Percentiles rank a stretch among this genome's conserved stretches.
Conservation (phyloP, 345 rosid genomes). For the Schrenkiella parvula region DNA sequence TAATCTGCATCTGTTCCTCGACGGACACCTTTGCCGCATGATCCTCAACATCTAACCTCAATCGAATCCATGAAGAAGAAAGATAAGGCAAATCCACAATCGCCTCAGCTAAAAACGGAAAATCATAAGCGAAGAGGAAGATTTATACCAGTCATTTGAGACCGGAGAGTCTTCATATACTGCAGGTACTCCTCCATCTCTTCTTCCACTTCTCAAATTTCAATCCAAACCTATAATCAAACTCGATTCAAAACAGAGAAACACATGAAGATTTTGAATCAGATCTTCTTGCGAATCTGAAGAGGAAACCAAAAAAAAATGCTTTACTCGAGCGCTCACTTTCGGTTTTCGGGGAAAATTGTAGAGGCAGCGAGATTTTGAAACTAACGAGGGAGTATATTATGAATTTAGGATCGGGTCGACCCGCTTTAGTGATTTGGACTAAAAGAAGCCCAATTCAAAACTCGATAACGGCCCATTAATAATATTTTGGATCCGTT, state of each 20-base stretch:
- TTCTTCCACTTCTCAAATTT: constrained; percentile 13
- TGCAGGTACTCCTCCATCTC: constrained; percentile 85
- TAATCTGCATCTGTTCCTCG: constrained; percentile 60
- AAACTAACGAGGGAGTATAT: neutral
- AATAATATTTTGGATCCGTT: neutral
- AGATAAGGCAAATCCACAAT: neutral
- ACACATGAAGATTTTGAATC: neutral
- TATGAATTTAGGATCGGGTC: neutral
- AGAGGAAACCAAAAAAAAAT: no score
- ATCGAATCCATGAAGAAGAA: neutral
- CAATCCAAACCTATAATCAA: neutral
- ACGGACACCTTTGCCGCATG: constrained; percentile 63
- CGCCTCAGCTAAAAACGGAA: neutral
- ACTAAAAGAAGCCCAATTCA: neutral
- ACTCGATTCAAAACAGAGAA: neutral
- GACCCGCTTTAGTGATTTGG: neutral
- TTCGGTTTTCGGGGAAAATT: neutral
- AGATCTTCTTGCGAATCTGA: neutral
- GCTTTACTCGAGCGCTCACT: neutral
- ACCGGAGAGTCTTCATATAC: constrained; percentile 68
- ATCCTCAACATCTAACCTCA: constrained; percentile 66
- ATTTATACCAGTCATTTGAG: constrained; percentile 65
- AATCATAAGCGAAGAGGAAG: neutral
- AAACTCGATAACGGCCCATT: neutral
- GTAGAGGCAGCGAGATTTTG: neutral